Base-by-base conservation (phyloP, 306 rosid genomes). In the Lathyrus sativus region DNA sequence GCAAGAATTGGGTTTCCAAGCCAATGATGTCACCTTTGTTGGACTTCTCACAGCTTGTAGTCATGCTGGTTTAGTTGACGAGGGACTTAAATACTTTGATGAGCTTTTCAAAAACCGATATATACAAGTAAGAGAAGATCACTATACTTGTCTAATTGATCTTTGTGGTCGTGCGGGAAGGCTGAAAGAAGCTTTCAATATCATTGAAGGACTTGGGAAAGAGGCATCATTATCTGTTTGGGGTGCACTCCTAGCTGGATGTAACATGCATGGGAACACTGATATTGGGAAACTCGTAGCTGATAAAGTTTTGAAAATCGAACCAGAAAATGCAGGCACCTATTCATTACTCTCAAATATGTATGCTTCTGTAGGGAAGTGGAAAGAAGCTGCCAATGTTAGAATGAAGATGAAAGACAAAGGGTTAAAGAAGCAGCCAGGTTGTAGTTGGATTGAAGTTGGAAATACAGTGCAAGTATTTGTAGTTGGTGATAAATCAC, bases 371-470 rank as follows among this genome's bases (percentile, higher is more conserved):
- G 26, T 35, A 9, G 83, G 85, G 57, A 82, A 70, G 43, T 74
- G 83, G 83, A 66, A 74, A 82, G 85, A 82, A 78, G 85, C 83
- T 59, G 83, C 85, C 7, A 60, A 19, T 3, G 50, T 71, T 12
- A 60, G 85, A 65, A 73, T 59, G 78, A 82, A 74, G 74, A 74
- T 82, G 85, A 74, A 82, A 71, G 78, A 61, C 58, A 78, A 44
- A 49, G 85, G 83, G 3, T 60, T 82, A 55, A 82, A 82, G 69
- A 82, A 82, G 42, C 82, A 74, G 68, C 85, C 85, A 9, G 85
- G 85, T 46, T 82, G 85, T 74, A 82, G 85, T 74, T 82, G 85
- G 85, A 74, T 82, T 45, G 83, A 82, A 74, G 70, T 82, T n/a
- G 74, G 79, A 48, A 82, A 74, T 53, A 28, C 62, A 45, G 80